Conservation (phyloP, 495 filamentous ascomycete genomes). For the Chlorociboria aeruginascens region DNA sequence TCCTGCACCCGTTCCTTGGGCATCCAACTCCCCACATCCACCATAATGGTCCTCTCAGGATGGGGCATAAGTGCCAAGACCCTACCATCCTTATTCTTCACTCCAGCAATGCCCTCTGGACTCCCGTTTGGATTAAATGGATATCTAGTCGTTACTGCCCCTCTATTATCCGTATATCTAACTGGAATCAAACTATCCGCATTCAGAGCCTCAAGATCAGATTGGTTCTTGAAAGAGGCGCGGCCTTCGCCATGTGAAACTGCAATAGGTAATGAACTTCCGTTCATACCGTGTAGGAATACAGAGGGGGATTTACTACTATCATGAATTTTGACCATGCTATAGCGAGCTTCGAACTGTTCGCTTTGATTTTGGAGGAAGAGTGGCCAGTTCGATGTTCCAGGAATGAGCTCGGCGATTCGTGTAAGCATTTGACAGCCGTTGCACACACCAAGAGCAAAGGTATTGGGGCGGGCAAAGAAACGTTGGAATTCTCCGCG, state of each 20-base stretch:
- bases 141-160: slow-evolving; percentile 66
- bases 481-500: slow-evolving; percentile 69
- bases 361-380: slow-evolving; percentile 79
- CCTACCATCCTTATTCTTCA: slow-evolving; percentile 68
- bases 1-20: slow-evolving; percentile 49
- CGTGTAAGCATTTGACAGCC: slow-evolving; percentile 91
- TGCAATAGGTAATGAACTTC: slow-evolving; percentile 71
- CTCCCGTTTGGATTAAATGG: slow-evolving; percentile 92
- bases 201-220: slow-evolving; percentile 42
- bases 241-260: slow-evolving; percentile 90
- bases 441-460: slow-evolving; percentile 92
- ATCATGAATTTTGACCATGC: slow-evolving; percentile 66
- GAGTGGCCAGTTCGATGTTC: slow-evolving; percentile 71
- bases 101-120: slow-evolving; percentile 73
- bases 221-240: slow-evolving; percentile 52
- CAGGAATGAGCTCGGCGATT: slow-evolving; percentile 75
- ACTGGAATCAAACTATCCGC: slow-evolving; percentile 54
- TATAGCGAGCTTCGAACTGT: slow-evolving; percentile 85
- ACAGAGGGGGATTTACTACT: slow-evolving; percentile 57
- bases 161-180: slow-evolving; percentile 72
- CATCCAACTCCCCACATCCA: slow-evolving; percentile 66
- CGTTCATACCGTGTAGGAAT: slow-evolving; percentile 87
- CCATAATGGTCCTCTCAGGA: slow-evolving; percentile 83
- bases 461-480: slow-evolving; percentile 83
- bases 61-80: slow-evolving; percentile 95